Conservation (phyloP, 202 grass and related monocot species). For the Carex sylvatica region DNA sequence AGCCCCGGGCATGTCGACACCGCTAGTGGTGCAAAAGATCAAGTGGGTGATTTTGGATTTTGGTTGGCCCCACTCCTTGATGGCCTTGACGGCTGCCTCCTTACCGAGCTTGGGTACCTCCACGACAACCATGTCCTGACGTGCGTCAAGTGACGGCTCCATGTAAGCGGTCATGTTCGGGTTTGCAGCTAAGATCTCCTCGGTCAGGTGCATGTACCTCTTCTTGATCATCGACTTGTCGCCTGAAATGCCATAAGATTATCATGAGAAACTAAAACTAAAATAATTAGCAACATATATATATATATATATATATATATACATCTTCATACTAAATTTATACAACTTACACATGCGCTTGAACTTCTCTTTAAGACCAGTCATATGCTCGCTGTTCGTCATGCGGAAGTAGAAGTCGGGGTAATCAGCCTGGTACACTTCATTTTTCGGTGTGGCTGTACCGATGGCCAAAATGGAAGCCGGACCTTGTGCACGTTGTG, state of each 20-base stretch:
- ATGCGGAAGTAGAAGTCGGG: conserved; percentile 86
- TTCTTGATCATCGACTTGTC: conserved; percentile 80
- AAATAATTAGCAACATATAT: neutral
- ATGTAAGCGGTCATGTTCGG: conserved; percentile 65
- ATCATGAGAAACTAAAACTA: neutral
- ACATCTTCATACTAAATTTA: neutral
- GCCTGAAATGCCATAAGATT: conserved; percentile 31
- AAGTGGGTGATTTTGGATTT: conserved; percentile 63
- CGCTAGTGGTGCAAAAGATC: conserved; percentile 76
- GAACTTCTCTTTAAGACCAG: conserved; percentile 78
- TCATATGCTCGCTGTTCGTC: conserved; percentile 67
- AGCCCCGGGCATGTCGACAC: conserved; percentile 83
- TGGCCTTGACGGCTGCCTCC: conserved; percentile 57
- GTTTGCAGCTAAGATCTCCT: conserved; percentile 61
- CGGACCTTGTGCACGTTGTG: conserved; percentile 58
- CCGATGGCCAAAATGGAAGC: conserved; percentile 66
- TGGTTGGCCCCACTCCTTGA: conserved; percentile 77
- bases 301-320: no score
- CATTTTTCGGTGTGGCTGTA: conserved; percentile 64
- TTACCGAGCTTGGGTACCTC: conserved; percentile 71
- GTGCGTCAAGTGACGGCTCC: conserved; percentile 70
- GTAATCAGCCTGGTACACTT: conserved; percentile 79
- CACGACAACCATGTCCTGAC: conserved; percentile 66
- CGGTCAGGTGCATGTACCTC: conserved; percentile 68
- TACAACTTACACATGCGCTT: conserved; percentile 69